Evolutionary conservation across 2,329 filamentous ascomycete genomes (phyloP), one percentile per base, ranked within the genome.

Genomic region (Colletotrichum plurivorum): DNA sequence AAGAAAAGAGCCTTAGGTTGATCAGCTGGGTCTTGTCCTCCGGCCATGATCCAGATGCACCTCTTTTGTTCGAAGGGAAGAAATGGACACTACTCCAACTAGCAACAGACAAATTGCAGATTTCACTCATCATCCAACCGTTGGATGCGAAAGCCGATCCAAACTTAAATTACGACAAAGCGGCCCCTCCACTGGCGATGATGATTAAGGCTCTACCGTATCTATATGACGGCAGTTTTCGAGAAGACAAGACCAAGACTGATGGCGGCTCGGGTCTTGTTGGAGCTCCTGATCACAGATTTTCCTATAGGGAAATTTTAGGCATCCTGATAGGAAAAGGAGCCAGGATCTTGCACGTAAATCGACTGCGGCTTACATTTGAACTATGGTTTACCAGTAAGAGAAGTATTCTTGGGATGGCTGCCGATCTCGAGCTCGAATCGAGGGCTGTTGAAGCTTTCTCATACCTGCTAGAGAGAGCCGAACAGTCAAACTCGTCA

Each of bases 101-200:
- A 7, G 56, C 56, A 18, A 13, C 16, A 13, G 2, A 39, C 0
- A 13, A 10, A 9, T 13, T 3, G 8, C 53, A 4, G 0, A 15
- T 5, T 0, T 3, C n/a, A 8, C n/a, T 51, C 7, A 36, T 52
- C 1, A 3, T 27, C 12, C 12, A 10, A 7, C 8, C 62, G 5
- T 41, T 67, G 5, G 56, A 62, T 10, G 22, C 49, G 4, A 25
- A 48, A 5, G 41, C 63, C 25, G 43, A 66, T 31, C 48, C 46
- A 7, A 54, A 27, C 4, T 3, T 49, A 7, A 13, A 16, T 3
- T 22, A n/a, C n/a, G n/a, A n/a, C n/a, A n/a, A n/a, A n/a, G n/a
- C n/a, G 20, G 20, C 3, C 20, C 20, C 20, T 22, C 20, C 20
- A 22, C 20, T 22, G 20, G 20, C 20, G 20, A 22, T 22, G 20